A percentile compares a stretch with the other conserved stretches of the same genome.
phyloP scores from a whole-genome alignment of 1,284 basidiomycete genomes.

The Hypsizygus ulmarius region DNA sequence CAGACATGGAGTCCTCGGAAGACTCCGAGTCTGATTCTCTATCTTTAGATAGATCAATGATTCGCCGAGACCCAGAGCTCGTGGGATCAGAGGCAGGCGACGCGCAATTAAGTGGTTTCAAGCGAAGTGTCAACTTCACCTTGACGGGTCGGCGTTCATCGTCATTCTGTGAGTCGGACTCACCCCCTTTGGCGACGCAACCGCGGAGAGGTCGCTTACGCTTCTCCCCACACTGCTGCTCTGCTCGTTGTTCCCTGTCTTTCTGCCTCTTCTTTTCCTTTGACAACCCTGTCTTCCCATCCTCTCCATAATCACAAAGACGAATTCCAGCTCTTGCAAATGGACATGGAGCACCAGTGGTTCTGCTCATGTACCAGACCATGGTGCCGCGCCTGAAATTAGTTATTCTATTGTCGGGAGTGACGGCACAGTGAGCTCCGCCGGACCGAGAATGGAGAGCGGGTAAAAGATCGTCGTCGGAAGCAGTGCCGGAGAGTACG shows the following conservation, averaged over 20 bases:
- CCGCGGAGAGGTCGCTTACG: conserved; percentile 60
- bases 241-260: conserved; percentile 33
- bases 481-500: conserved; percentile 61
- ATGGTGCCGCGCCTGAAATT: conserved; percentile 75
- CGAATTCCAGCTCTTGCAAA: conserved; percentile 69
- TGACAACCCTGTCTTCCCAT: conserved; percentile 36
- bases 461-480: conserved; percentile 70
- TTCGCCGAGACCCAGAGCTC: conserved; percentile 27
- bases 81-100: conserved; percentile 26
- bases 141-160: conserved; percentile 51
- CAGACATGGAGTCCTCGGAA: conserved; percentile 25
- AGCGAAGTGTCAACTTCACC: conserved; percentile 64
- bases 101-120: conserved; percentile 46
- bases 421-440: conserved; percentile 53
- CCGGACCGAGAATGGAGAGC: conserved; percentile 68
- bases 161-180: conserved; percentile 43
- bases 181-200: conserved; percentile 34
- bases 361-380: conserved; percentile 75
- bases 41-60: conserved; percentile 44
- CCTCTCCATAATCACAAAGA: conserved; percentile 61
- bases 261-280: conserved; percentile 37
- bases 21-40: conserved; percentile 26
- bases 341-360: conserved; percentile 70
- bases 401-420: conserved; percentile 52
- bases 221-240: conserved; percentile 58